Base-by-base conservation (phyloP, 2,329 filamentous ascomycete genomes). In the Ciborinia camelliae region DNA sequence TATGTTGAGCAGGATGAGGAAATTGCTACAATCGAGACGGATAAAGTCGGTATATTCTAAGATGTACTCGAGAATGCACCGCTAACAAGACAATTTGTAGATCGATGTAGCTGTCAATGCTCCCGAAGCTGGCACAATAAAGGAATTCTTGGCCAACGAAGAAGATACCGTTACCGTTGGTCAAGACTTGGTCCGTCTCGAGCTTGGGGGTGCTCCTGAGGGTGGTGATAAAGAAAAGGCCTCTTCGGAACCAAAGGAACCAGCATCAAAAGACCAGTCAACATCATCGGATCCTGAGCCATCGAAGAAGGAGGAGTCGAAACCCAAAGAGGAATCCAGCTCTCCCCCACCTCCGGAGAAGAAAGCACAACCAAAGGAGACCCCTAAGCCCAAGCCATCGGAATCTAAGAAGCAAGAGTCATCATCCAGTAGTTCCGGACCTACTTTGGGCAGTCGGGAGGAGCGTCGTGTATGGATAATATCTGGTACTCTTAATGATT, bases 41-140 rank as follows among this genome's bases (percentile, higher is more conserved):
- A 99, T 84, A 99, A 99, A 88, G 91, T 92, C 81, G 68, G 77
- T 64, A 39, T 62, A 54, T 28, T 26, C 18, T n/a, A 18, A 14
- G 10, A 50, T 39, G 9, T 43, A 12, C 30, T 32, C 37, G 23
- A 45, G 23, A 23, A 37, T 18, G 2, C 30, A 18, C 23, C 15
- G 52, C 43, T 63, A 48, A 63, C 35, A 20, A 41, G 26, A 10
- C n/a, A 60, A 35, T 10, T 61, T 50, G 23, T 68, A 95, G 92
- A 98, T 98, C 75, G 95, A 99, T 77, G 92, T 99, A 53, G 89
- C 94, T 32, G 93, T 99, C 75, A 98, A 97, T 78, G 93, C 95
- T 20, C 91, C 95, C 9, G 89, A 94, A 73, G 87, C 94, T 48
- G 95, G 95, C 71, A 90, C 87, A 37, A 91, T 99, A 79, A 96